phyloP scores from a whole-genome alignment of 306 rosid species.

The Citrullus amarus region DNA sequence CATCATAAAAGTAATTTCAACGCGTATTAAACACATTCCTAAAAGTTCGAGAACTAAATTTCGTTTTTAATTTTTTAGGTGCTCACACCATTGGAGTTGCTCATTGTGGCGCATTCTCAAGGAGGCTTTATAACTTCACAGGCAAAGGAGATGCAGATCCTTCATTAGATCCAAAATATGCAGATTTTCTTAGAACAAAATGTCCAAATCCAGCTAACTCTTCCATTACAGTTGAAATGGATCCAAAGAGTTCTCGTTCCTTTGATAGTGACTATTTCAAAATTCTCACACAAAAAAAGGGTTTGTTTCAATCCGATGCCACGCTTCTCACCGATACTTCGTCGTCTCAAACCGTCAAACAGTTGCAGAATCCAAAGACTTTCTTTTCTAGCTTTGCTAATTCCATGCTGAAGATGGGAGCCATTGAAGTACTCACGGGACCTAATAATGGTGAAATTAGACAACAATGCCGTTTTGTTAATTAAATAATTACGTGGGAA shows the following conservation, averaged over 20 bases:
- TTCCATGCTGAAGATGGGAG: constrained; percentile 54
- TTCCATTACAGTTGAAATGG: constrained; percentile 23
- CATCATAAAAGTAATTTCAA: too few species aligned
- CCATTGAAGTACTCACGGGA: constrained; percentile 26
- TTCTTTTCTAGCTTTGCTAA: constrained; percentile 31
- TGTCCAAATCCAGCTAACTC: constrained; percentile 9
- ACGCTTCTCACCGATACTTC: constrained; percentile 25
- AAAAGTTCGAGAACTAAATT: too few species aligned
- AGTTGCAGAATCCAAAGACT: constrained; percentile 9
- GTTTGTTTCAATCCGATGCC: constrained; percentile 49
- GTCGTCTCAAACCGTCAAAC: not conserved
- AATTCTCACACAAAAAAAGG: constrained; percentile 22
- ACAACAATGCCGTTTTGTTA: constrained; percentile 35
- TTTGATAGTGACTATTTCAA: constrained; percentile 32
- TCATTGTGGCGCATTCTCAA: constrained; percentile 14
- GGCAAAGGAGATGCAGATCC: constrained; percentile 28
- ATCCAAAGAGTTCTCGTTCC: constrained; percentile 18
- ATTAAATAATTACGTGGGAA: constrained; percentile 2
- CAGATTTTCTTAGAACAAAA: not conserved
- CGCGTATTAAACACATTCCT: too few species aligned
- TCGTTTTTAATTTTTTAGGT: not conserved
- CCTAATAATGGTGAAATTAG: constrained; percentile 35
- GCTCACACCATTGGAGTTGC: constrained; percentile 33
- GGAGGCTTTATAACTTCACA: constrained; percentile 28
- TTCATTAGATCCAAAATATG: constrained; percentile 12